Evolutionary conservation across 2,329 filamentous ascomycete species (phyloP).

Genomic region (Paecilomyces niveus): DNA sequence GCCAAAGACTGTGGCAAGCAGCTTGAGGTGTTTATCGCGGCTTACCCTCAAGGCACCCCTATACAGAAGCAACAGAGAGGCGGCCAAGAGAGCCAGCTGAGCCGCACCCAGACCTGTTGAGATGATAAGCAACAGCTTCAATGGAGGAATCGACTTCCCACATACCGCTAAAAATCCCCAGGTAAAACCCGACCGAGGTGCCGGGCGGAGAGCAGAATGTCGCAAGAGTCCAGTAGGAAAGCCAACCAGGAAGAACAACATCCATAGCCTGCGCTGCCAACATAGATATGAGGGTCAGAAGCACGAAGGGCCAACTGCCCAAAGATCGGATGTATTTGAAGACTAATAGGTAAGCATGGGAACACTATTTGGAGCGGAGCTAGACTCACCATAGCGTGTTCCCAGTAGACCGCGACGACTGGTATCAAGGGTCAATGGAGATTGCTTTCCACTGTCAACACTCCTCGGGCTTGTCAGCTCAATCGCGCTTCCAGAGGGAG

Average conservation of each 20-base stretch:
- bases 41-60: slow-evolving; percentile 7
- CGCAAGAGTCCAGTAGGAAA: slow-evolving; percentile 6
- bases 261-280: slow-evolving; percentile 6
- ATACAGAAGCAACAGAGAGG: slow-evolving; percentile 6
- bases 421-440: background rate
- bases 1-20: slow-evolving; percentile 6
- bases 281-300: background rate
- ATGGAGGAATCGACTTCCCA: background rate
- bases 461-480: background rate
- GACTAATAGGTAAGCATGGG: slow-evolving; percentile 1
- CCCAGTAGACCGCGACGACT: background rate
- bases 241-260: slow-evolving; percentile 6
- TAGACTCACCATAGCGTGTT: background rate
- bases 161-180: slow-evolving; percentile 1
- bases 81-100: slow-evolving; percentile 3
- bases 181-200: background rate
- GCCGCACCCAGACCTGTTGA: slow-evolving; percentile 4
- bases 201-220: background rate
- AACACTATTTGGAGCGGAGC: background rate
- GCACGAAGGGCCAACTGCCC: slow-evolving; percentile 3
- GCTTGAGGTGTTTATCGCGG: slow-evolving; percentile 6
- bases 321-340: slow-evolving; percentile 5
- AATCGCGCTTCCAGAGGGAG: background rate
- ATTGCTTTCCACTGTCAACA: background rate
- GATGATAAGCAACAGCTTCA: background rate